Evolutionary conservation across 306 rosid genomes (phyloP), one percentile per base, ranked within the genome.

Genomic region (Canavalia gladiata): DNA sequence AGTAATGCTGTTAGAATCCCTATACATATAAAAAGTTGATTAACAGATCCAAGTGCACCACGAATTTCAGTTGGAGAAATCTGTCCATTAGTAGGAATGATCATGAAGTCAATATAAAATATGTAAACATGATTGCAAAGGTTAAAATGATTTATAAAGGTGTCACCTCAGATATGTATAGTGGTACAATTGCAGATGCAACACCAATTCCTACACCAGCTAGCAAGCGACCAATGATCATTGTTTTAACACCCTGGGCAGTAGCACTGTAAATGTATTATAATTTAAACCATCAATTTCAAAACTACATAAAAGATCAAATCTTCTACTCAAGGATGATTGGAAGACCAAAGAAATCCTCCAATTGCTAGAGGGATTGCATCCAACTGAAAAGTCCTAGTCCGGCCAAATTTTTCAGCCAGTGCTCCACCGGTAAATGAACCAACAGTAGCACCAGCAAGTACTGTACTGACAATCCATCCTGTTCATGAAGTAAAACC

Each of bases 61-160:
- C 98, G 97, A 77, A 90, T 91, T 84, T 95, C 95, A 0, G 98
- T 95, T 73, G 98, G 98, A 54, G 98, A 95, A 81, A 95, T 95
- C 98, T 95, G 86, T 74, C 29, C 82, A 84, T 78, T 58, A 71
- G 28, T 60, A 80, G 33, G 41, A 64, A 68, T 80, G 59, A 57
- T 43, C 77, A 66, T 3, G 46, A 6, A 9, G 58, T 78, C 72
- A 28, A 50, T 39, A 30, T 13, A 77, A 45, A 67, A 74, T 59
- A 72, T 12, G 13, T 4, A 33, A 68, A 72, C 31, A 76, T 3
- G n/a, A 72, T 68, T 29, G 1, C 10, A 62, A 55, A 37, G 8
- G 37, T 42, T 78, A 35, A 50, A 71, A 58, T 34, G 54, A 13
- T 62, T 68, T 71, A 76, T 34, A 59, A 81, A 67, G 60, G 45